A percentile compares a stretch with the other conserved stretches of the same genome.
Evolutionary conservation across 129 eudicot species (phyloP).

Genomic region (Helichrysum umbraculigerum): DNA sequence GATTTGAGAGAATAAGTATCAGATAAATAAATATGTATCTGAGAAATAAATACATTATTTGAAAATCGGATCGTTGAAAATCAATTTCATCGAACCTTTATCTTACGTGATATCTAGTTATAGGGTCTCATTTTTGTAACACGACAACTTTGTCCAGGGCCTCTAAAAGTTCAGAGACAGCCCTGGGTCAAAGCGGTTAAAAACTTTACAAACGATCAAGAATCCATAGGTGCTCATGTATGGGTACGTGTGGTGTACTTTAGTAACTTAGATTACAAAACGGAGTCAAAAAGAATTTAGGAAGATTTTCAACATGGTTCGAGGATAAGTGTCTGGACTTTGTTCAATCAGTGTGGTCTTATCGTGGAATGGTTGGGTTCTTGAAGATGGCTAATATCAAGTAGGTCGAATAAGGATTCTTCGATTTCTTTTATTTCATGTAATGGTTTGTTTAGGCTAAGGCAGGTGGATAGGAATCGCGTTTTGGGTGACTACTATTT

Average conservation of each 20-base stretch:
- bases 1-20: no score
- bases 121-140: no score
- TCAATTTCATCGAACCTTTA: no score
- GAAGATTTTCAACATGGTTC: slow-evolving; percentile 33
- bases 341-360: slow-evolving; percentile 69
- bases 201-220: slow-evolving; percentile 41
- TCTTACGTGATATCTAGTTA: no score
- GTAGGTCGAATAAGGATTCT: background rate
- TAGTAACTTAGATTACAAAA: slow-evolving; percentile 43
- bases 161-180: no score
- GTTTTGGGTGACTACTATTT: no score
- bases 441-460: background rate
- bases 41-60: no score
- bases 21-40: no score
- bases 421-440: background rate
- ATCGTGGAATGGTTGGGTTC: slow-evolving; percentile 57
- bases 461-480: no score
- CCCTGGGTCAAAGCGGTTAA: slow-evolving; percentile 37
- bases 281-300: slow-evolving; percentile 28
- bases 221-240: slow-evolving; percentile 23
- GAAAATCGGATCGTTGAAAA: no score
- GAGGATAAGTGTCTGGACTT: slow-evolving; percentile 53
- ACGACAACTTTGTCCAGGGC: no score
- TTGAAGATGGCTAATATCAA: slow-evolving; percentile 56
- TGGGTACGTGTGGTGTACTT: slow-evolving; percentile 41